phyloP scores from a whole-genome alignment of 495 filamentous ascomycete genomes.

The Xylaria acuta region DNA sequence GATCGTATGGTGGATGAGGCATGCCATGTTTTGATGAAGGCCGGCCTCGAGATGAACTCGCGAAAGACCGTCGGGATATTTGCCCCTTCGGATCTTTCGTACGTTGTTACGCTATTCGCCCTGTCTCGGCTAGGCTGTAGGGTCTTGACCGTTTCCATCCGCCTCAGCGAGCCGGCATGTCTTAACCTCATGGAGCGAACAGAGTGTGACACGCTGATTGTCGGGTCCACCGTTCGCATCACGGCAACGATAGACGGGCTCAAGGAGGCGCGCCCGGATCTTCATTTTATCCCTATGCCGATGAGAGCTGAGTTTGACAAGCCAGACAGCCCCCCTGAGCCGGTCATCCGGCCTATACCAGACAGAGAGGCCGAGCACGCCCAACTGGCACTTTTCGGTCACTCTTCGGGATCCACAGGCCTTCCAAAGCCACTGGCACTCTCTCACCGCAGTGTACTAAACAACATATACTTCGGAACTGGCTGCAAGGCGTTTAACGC shows the following conservation, averaged over 20 bases:
- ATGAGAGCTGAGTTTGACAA: slow-evolving; percentile 45
- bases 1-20: slow-evolving; percentile 61
- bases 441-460: slow-evolving; percentile 40
- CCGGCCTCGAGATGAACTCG: slow-evolving; percentile 46
- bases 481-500: slow-evolving; percentile 59
- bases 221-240: slow-evolving; percentile 45
- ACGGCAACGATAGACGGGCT: slow-evolving; percentile 53
- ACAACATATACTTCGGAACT: slow-evolving; percentile 48
- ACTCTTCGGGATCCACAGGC: slow-evolving; percentile 66
- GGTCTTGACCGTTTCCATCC: slow-evolving; percentile 64
- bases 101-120: slow-evolving; percentile 63
- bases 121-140: slow-evolving; percentile 64
- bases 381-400: slow-evolving; percentile 55
- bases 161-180: slow-evolving; percentile 59
- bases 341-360: slow-evolving; percentile 40
- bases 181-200: slow-evolving; percentile 57
- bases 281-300: slow-evolving; percentile 44
- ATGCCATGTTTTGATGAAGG: slow-evolving; percentile 34
- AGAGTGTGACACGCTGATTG: slow-evolving; percentile 48
- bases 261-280: slow-evolving; percentile 39
- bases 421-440: slow-evolving; percentile 59
- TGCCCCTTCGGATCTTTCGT: slow-evolving; percentile 62
- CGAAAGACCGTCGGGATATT: slow-evolving; percentile 58
- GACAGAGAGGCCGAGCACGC: slow-evolving; percentile 45
- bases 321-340: slow-evolving; percentile 31